Evolutionary conservation across 176 grass and related monocot species (phyloP).

Genomic region (Lolium perenne): DNA sequence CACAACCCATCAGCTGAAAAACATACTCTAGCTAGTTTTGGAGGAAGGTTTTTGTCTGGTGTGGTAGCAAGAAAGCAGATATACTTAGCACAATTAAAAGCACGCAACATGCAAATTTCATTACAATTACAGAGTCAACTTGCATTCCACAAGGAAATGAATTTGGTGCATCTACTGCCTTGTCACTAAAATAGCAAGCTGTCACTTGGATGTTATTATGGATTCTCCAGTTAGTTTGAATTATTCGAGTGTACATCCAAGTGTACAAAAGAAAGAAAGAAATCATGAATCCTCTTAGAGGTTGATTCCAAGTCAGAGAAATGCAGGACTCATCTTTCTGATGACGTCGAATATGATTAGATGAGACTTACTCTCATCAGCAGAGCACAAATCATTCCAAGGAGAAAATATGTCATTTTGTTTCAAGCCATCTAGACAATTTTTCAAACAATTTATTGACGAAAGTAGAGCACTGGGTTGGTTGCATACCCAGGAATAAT

Average conservation of each 20-base stretch:
- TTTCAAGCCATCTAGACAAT: neutral
- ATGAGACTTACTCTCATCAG: neutral
- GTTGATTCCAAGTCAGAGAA: neutral
- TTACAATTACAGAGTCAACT: neutral
- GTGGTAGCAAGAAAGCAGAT: neutral
- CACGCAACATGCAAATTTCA: constrained; percentile 17
- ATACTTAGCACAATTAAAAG: neutral
- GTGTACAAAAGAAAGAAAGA: neutral
- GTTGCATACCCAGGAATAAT: constrained; percentile 86
- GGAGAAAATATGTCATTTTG: neutral
- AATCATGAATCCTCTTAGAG: neutral
- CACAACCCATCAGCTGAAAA: no score
- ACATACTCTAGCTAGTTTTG: constrained; percentile 22
- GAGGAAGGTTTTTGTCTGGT: neutral
- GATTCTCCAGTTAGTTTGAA: constrained; percentile 4
- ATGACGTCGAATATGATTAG: neutral
- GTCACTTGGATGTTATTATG: neutral
- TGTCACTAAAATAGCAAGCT: neutral
- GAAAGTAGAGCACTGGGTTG: constrained; percentile 1
- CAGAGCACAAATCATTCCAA: constrained; percentile 7
- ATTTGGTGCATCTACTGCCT: neutral
- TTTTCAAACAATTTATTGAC: neutral
- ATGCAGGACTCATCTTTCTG: neutral
- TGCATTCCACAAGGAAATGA: constrained; percentile 1
- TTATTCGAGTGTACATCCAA: neutral